Conservation (phyloP, 768 basidiomycete species). For the Tulasnella calospora region DNA sequence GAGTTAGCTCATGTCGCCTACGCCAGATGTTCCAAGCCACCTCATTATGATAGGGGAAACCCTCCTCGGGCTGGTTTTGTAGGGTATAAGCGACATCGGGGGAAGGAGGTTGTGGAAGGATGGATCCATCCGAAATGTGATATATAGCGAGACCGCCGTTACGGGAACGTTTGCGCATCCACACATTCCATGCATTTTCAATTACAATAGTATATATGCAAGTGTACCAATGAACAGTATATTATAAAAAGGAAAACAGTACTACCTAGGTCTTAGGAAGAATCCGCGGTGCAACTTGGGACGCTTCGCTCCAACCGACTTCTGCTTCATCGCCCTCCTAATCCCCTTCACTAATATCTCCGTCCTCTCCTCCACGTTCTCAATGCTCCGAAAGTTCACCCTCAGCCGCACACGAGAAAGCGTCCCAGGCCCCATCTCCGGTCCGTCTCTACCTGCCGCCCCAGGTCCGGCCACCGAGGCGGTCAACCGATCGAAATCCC, state of each 20-base stretch:
- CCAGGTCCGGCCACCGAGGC: not conserved
- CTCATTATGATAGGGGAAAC: not conserved
- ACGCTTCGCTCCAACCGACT: not conserved
- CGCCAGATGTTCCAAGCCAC: not conserved
- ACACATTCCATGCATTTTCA: not conserved
- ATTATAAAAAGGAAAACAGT: not conserved
- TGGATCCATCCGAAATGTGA: not conserved
- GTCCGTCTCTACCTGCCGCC: not conserved
- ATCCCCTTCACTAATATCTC: slow-evolving; percentile 13
- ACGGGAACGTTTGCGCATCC: not conserved
- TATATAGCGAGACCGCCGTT: not conserved
- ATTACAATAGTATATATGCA: not conserved
- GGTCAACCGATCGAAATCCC: slow-evolving; percentile 11
- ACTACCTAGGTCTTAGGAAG: not conserved
- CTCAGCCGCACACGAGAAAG: not conserved
- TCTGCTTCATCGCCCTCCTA: slow-evolving; percentile 6
- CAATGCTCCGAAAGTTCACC: slow-evolving; percentile 14
- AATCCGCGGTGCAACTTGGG: not conserved
- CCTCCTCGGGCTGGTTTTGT: not conserved
- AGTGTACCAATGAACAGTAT: not conserved
- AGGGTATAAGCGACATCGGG: not conserved
- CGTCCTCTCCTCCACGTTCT: slow-evolving; percentile 10
- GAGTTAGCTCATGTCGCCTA: not conserved
- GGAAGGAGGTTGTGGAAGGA: not conserved
- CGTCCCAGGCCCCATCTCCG: not conserved